These are phyloP conservation scores for Xerophyta viscosa DNA, from an alignment of 106 monocot genomes.

Conservation along the genomic window DNA sequence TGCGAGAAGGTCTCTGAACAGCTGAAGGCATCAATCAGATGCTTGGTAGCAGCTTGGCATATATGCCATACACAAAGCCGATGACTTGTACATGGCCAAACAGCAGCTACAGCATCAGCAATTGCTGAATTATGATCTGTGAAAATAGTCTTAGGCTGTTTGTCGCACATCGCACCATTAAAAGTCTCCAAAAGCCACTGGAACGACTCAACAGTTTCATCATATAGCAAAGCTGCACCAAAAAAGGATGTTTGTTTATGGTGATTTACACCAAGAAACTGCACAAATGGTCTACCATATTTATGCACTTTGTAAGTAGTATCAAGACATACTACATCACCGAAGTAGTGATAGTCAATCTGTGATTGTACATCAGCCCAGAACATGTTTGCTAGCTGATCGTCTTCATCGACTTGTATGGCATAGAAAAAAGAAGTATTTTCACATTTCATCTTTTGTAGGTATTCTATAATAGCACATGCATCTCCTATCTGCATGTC, in stretches of 20 bases:
- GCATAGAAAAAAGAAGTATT: slow-evolving; percentile 72
- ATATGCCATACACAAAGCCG: slow-evolving; percentile 45
- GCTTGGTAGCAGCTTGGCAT: slow-evolving; percentile 38
- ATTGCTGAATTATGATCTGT: background rate
- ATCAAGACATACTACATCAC: slow-evolving; percentile 66
- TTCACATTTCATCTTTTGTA: slow-evolving; percentile 58
- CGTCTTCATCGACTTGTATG: slow-evolving; percentile 63
- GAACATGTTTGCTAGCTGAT: slow-evolving; percentile 56
- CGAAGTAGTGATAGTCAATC: slow-evolving; percentile 57
- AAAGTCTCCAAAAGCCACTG: slow-evolving; percentile 75
- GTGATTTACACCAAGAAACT: slow-evolving; percentile 63
- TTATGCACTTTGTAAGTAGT: slow-evolving; percentile 35
- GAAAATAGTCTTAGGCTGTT: slow-evolving; percentile 50
- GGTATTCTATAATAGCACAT: slow-evolving; percentile 42
- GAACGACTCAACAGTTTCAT: slow-evolving; percentile 49
- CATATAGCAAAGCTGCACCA: slow-evolving; percentile 54
- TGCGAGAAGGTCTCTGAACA: slow-evolving; percentile 34
- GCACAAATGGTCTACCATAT: slow-evolving; percentile 45
- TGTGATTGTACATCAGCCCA: slow-evolving; percentile 63
- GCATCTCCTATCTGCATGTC: slow-evolving; percentile 42
- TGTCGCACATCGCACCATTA: slow-evolving; percentile 40
- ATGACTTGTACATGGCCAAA: slow-evolving; percentile 37
- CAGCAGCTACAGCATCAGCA: slow-evolving; percentile 18
- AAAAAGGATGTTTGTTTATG: slow-evolving; percentile 51
- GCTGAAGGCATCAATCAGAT: slow-evolving; percentile 20